A percentile compares a stretch with the other conserved stretches of the same genome.
These are phyloP conservation scores for Adansonia madagascariensis DNA, from an alignment of 441 rosid genomes.

Conservation along the genomic window DNA sequence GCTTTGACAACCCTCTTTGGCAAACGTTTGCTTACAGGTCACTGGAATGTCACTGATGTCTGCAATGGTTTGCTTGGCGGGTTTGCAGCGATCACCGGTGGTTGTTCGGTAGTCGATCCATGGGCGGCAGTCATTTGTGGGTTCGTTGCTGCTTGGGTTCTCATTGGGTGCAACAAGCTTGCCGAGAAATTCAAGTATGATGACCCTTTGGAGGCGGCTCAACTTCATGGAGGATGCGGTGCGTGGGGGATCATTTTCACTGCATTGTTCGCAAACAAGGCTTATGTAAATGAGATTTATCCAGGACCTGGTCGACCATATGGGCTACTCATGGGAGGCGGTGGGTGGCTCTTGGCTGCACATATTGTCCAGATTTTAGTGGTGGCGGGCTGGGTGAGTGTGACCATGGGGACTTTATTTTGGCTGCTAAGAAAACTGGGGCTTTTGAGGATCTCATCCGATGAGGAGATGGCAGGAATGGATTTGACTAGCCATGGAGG, in stretches of 20 bases:
- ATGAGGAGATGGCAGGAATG: conserved; percentile 64
- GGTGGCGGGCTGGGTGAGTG: conserved; percentile 54
- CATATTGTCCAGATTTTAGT: conserved; percentile 57
- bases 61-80: conserved; percentile 57
- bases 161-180: conserved; percentile 51
- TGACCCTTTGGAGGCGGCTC: conserved; percentile 57
- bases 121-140: conserved; percentile 59
- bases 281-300: conserved; percentile 51
- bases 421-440: conserved; percentile 48
- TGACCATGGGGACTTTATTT: conserved; percentile 55
- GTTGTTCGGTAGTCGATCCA: conserved; percentile 57
- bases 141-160: conserved; percentile 47
- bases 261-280: conserved; percentile 53
- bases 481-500: conserved; percentile 75
- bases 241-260: conserved; percentile 63
- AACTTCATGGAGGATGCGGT: conserved; percentile 61
- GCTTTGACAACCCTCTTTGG: conserved; percentile 57
- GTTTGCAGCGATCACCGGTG: conserved; percentile 53
- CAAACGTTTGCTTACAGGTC: conserved; percentile 42
- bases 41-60: conserved; percentile 58
- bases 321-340: conserved; percentile 63
- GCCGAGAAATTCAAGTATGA: conserved; percentile 47
- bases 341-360: conserved; percentile 54
- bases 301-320: conserved; percentile 48
- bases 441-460: conserved; percentile 57